phyloP scores from a whole-genome alignment of 176 grass and related monocot genomes.

The Carex pumila region DNA sequence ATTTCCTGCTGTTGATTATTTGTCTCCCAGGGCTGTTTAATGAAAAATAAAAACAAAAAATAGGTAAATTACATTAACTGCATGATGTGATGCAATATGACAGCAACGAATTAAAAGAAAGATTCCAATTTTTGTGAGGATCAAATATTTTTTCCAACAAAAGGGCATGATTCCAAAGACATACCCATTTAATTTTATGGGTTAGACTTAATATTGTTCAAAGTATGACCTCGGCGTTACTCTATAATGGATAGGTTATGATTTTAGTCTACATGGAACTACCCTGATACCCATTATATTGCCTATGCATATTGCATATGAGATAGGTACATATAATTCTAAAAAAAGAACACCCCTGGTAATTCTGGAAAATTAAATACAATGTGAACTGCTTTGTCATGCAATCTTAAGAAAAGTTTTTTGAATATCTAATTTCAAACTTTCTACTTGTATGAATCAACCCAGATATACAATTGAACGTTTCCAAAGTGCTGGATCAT shows the following conservation, averaged over 20 bases:
- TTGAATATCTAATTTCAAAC: neutral
- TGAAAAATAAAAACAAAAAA: neutral
- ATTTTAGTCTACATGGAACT: neutral
- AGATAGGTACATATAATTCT: too few relatives aligned
- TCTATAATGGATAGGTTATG: neutral
- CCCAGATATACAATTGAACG: neutral
- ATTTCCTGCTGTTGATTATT: neutral
- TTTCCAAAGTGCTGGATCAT: neutral
- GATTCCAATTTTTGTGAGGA: neutral
- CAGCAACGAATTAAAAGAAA: neutral
- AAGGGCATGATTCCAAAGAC: neutral
- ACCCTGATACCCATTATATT: neutral
- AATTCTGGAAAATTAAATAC: neutral
- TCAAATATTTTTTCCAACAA: too few relatives aligned
- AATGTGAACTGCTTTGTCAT: neutral
- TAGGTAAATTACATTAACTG: neutral
- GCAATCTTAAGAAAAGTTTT: neutral
- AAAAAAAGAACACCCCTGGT: too few relatives aligned
- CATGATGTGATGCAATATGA: neutral
- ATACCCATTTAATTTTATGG: neutral
- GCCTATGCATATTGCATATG: neutral
- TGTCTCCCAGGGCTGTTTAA: slow-evolving; percentile 16
- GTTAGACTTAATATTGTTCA: neutral
- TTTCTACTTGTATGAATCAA: neutral
- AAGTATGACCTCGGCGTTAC: neutral